phyloP scores from a whole-genome alignment of 2,329 filamentous ascomycete genomes.

The Aspergillus calidoustus region DNA sequence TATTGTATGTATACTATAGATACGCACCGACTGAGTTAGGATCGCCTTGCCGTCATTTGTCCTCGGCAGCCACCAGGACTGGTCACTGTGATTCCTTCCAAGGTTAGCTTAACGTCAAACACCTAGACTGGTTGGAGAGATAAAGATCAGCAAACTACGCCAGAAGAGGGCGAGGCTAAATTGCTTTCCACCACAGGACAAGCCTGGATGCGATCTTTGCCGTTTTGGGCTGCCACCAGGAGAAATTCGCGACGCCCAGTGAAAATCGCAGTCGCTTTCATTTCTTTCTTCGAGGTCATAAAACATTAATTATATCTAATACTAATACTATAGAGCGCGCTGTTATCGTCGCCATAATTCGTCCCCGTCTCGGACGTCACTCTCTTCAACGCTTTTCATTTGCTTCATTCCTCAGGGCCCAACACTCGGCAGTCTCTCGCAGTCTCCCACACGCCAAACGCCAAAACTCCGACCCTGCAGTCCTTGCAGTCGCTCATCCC shows the following conservation, averaged over 20 bases:
- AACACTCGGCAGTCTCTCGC: background rate
- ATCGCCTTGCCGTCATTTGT: background rate
- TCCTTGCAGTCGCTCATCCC: slow-evolving; percentile 18
- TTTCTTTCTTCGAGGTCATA: background rate
- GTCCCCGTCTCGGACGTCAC: background rate
- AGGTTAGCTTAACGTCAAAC: background rate
- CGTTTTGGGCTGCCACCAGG: slow-evolving; percentile 12
- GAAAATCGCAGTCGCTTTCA: slow-evolving; percentile 6
- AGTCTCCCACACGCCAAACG: background rate
- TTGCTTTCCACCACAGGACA: background rate
- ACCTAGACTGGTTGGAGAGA: background rate
- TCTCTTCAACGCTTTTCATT: background rate
- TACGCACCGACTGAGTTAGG: background rate
- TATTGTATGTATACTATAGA: background rate
- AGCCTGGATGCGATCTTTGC: slow-evolving; percentile 8
- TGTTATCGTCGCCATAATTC: slow-evolving; percentile 7
- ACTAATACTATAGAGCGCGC: background rate
- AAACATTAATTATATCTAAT: background rate
- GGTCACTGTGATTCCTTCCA: background rate
- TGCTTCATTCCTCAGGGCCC: background rate
- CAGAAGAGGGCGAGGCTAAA: slow-evolving; percentile 7
- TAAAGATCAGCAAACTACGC: slow-evolving; percentile 12
- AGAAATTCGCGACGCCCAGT: slow-evolving; percentile 5
- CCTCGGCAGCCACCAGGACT: background rate
- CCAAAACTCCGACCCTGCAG: background rate